These are phyloP conservation scores for Ajuga chamaepitys DNA, from an alignment of 257 asterid species.

Conservation along the genomic window DNA sequence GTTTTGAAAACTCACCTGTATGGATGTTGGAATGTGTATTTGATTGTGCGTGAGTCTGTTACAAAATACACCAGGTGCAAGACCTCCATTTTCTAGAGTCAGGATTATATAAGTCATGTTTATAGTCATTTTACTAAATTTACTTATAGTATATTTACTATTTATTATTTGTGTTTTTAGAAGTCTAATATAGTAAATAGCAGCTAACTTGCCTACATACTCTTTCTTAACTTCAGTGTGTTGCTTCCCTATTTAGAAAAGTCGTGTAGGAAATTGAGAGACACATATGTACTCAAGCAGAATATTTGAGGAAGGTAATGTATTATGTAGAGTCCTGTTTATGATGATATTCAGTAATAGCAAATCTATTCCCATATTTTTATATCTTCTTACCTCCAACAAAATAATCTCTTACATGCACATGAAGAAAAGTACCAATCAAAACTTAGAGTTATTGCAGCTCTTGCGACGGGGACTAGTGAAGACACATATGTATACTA, in stretches of 20 bases:
- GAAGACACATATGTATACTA: conserved; percentile 65
- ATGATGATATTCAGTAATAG: background rate
- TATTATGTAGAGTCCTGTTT: background rate
- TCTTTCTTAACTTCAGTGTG: conserved; percentile 53
- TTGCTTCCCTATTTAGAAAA: conserved; percentile 77
- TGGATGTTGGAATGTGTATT: no score
- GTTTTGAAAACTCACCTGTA: no score
- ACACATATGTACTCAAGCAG: conserved; percentile 84
- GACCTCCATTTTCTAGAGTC: no score
- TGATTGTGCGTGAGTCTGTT: no score
- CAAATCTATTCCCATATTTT: background rate
- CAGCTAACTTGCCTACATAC: no score
- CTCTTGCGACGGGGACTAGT: conserved; percentile 73
- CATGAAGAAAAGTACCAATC: conserved; percentile 96
- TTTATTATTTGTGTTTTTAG: no score
- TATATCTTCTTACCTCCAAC: conserved; percentile 43
- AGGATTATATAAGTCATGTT: no score
- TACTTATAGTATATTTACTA: no score
- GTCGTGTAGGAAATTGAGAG: conserved; percentile 94
- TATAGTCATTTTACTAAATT: no score
- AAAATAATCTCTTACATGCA: conserved; percentile 72
- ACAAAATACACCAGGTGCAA: no score
- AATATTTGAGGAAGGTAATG: conserved; percentile 68
- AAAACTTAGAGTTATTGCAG: conserved; percentile 82
- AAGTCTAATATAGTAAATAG: no score